phyloP scores from a whole-genome alignment of 73 alveolate species.

The Paraurostyla sp. region DNA sequence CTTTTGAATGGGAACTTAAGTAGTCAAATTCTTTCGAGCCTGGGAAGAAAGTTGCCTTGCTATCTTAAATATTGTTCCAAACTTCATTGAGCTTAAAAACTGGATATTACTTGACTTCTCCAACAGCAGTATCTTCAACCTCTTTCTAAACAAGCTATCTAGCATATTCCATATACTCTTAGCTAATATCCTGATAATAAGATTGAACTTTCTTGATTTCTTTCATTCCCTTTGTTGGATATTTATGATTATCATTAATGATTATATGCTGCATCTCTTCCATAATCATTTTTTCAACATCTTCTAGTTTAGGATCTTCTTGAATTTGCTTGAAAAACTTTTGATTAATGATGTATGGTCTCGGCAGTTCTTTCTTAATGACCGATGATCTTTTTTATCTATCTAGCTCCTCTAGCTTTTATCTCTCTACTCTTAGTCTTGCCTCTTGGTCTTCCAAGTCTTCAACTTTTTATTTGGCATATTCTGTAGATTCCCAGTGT shows the following conservation, averaged over 20 bases:
- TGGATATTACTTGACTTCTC: conserved; percentile 15
- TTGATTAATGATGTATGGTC: conserved; percentile 71
- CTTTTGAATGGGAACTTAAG: neutral
- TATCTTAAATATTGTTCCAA: neutral
- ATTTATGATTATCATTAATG: conserved; percentile 41
- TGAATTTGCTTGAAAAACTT: neutral
- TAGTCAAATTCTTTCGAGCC: conserved; percentile 45
- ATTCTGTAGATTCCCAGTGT: conserved; percentile 77
- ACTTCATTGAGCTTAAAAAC: neutral
- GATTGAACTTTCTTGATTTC: neutral
- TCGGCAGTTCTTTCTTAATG: conserved; percentile 52
- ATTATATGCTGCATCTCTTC: conserved; percentile 27
- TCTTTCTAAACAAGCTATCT: conserved; percentile 3
- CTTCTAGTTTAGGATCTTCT: neutral
- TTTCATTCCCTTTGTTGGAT: conserved; percentile 55
- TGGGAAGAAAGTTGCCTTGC: conserved; percentile 50
- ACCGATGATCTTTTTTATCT: conserved; percentile 36
- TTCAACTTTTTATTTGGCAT: conserved; percentile 73
- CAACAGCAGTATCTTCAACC: neutral
- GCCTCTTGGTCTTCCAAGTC: conserved; percentile 71
- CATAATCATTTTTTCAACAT: neutral
- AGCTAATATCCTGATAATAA: conserved; percentile 9
- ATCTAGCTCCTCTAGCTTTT: conserved; percentile 48
- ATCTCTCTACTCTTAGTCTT: conserved; percentile 9
- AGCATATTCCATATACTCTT: conserved; percentile 4